Base-by-base conservation (phyloP, 2,329 filamentous ascomycete genomes). In the Capronia coronata region DNA sequence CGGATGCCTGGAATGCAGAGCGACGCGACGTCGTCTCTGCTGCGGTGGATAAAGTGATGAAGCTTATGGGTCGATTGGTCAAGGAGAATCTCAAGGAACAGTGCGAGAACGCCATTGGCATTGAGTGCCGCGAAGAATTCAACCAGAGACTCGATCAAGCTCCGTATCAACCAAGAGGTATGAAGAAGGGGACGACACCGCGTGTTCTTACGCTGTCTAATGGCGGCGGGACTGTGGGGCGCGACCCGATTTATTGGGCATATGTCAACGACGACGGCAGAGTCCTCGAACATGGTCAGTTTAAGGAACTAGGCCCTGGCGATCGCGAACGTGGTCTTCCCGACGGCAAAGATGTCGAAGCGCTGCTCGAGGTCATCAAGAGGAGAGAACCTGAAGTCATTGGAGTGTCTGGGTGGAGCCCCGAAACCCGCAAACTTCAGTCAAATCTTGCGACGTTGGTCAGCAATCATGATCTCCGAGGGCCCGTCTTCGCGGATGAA, bases 71-170 rank as follows among this genome's bases (percentile, higher is more conserved):
- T 50, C 93, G 91, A 65, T 88, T 89, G 50, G 88, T 97, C 55
- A 97, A 97, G 68, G 93, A 98, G 65, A 89, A 87, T 40, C 78
- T 98, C 58, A 86, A 89, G 60, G 91, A 89, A 7, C 89, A 91
- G 59, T 98, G 93, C 63, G 91, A 98, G 67, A 90, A 94, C 61
- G 84, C 89, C 62, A 82, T 98, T 43, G 82, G 90, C n/a, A 87
- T 84, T 62, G 79, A 83, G 47, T 94, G 90, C 62, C 85, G 93
- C 44, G 88, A 94, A 59, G 86, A 89, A 54, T 97, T 93, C 67
- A 86, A 84, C 37, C 84, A 86, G 67, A 86, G 89, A 65, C 80
- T 98, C 19, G 93, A 98, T 62, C 93, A 98, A 68, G 90, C 93
- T 7, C 93, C 93, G 0, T 94, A 90, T 71, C 95, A 96, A 68